These are phyloP conservation scores for Sphaerulina populicola DNA, from an alignment of 2,329 filamentous ascomycete species.

Conservation along the genomic window DNA sequence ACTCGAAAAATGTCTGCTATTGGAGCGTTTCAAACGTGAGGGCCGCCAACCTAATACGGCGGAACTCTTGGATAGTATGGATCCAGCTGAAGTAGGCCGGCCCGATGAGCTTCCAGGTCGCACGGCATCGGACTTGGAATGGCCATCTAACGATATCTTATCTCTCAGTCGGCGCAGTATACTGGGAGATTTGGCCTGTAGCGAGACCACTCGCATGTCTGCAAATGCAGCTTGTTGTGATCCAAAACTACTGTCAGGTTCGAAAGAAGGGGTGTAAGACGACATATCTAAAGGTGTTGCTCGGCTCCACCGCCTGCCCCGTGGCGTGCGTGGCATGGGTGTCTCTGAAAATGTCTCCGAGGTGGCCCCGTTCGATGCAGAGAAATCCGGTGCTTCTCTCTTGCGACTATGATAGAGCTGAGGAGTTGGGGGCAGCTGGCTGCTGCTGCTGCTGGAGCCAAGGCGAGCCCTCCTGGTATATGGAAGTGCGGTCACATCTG, in stretches of 20 bases:
- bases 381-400: conserved; percentile 22
- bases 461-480: conserved; percentile 16
- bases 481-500: conserved; percentile 22
- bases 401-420: conserved; percentile 22
- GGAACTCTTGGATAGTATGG: not conserved
- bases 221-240: conserved; percentile 3
- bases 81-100: not conserved
- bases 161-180: conserved; percentile 12
- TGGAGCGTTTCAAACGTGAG: conserved; percentile 7
- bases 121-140: not conserved
- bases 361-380: conserved; percentile 3
- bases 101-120: conserved; percentile 3
- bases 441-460: conserved; percentile 9
- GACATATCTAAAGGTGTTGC: not conserved
- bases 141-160: conserved; percentile 5
- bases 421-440: conserved; percentile 16
- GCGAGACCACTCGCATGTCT: not conserved
- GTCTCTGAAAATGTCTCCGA: conserved; percentile 8
- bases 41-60: conserved; percentile 2
- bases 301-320: conserved; percentile 6
- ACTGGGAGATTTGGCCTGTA: conserved; percentile 6
- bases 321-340: conserved; percentile 4
- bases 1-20: conserved; percentile 21
- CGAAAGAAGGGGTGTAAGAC: not conserved
- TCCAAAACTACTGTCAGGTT: not conserved